Evolutionary conservation across 228 moss, liverwort and hornwort genomes (phyloP), one percentile per base, ranked within the genome.

Genomic region (Sphagnum magellanicum): DNA sequence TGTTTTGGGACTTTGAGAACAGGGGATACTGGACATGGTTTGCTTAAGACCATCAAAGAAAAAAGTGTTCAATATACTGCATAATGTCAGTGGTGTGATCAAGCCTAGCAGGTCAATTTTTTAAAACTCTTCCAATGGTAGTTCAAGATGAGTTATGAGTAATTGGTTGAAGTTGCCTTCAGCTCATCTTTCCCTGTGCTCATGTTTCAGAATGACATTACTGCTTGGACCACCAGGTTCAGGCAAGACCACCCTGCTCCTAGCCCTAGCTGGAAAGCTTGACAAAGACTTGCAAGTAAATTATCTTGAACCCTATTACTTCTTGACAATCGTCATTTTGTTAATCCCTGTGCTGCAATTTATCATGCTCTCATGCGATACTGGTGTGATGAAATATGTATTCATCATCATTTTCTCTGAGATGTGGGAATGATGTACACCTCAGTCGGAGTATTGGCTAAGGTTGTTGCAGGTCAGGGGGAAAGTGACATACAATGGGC

Each of bases 221-320:
- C 76, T 88, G 57, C 79, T 88, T 4, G 88, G 88, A 14, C 88
- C 88, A 1, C 88, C 88, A 48, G 81, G 81, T 6, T 82, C 88
- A n/a, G 88, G 88, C 57, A 88, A 88, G 76, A 84, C 88, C 6
- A 84, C 88, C 4, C 72, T 88, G 7, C 62, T 88, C 16, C 77
- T 88, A 48, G 84, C 88, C 12, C 84, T 88, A 65, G 84, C 88
- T 59, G 88, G 84, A 51, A 84, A 84, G 67, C 88, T 88, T 65
- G 81, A 81, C 68, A 76, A 79, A 65, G 84, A 84, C 52, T 70
- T 88, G 74, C 79, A 70, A 63, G 88, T 88, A 63, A 71, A 73
- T 60, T 16, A 60, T 10, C 14, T 60, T 60, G 7, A 60, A 7
- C 16, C 16, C 13, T 60, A 16, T 16, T 14, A 16, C 60, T 60